Evolutionary conservation across 768 basidiomycete species (phyloP).

Genomic region (Boletus fagicola): DNA sequence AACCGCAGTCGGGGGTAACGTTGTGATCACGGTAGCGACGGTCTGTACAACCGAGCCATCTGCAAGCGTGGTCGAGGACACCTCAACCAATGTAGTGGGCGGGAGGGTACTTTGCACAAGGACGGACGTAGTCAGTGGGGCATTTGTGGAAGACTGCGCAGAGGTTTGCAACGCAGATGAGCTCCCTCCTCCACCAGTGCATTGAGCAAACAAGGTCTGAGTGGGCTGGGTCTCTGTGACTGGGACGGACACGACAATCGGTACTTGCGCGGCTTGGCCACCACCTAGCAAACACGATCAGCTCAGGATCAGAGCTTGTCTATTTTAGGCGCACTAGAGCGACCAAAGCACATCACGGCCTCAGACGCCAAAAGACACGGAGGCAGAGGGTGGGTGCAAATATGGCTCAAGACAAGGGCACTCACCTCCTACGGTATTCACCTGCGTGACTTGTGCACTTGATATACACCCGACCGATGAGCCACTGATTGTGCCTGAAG

Average conservation of each 20-base stretch:
- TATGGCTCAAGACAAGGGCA: background rate
- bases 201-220: slow-evolving; percentile 44
- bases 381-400: background rate
- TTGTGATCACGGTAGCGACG: slow-evolving; percentile 38
- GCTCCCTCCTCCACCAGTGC: slow-evolving; percentile 26
- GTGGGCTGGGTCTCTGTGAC: slow-evolving; percentile 32
- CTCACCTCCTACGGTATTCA: slow-evolving; percentile 38
- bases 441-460: slow-evolving; percentile 25
- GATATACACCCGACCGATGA: slow-evolving; percentile 31
- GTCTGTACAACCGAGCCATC: slow-evolving; percentile 42
- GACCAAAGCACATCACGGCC: slow-evolving; percentile 20
- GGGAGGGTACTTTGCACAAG: slow-evolving; percentile 32
- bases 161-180: slow-evolving; percentile 12
- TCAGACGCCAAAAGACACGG: background rate
- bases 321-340: background rate
- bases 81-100: slow-evolving; percentile 32
- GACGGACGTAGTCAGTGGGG: slow-evolving; percentile 23
- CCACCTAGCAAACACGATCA: slow-evolving; percentile 26
- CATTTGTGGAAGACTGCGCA: slow-evolving; percentile 5
- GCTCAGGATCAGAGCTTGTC: slow-evolving; percentile 2
- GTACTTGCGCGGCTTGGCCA: slow-evolving; percentile 37
- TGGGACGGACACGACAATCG: slow-evolving; percentile 38
- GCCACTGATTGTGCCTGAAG: slow-evolving; percentile 28
- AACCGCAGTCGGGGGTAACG: slow-evolving; percentile 33
- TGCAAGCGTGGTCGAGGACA: slow-evolving; percentile 37